phyloP scores from a whole-genome alignment of 2,329 filamentous ascomycete genomes.

The Sporothrix curviconia region DNA sequence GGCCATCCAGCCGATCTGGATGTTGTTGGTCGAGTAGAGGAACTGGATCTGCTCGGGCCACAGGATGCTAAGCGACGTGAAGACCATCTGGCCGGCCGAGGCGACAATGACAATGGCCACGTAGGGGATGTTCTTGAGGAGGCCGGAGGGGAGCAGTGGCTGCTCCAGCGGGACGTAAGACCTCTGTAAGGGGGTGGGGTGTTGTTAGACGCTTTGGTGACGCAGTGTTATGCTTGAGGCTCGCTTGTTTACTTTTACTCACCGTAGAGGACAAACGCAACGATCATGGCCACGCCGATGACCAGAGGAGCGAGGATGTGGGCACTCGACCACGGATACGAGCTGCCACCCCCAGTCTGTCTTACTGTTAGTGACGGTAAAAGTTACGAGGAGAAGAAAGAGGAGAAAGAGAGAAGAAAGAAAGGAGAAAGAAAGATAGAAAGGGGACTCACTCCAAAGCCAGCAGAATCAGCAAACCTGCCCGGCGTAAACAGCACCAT shows the following conservation, averaged over 20 bases:
- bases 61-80: conserved; percentile 31
- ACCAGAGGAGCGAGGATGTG: conserved; percentile 27
- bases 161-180: conserved; percentile 25
- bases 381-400: background rate
- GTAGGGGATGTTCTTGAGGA: conserved; percentile 27
- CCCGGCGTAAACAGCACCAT: conserved; percentile 40
- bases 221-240: too few species aligned
- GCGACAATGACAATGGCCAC: conserved; percentile 29
- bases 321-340: conserved; percentile 37
- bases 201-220: too few species aligned
- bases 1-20: conserved; percentile 10
- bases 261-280: conserved; percentile 24
- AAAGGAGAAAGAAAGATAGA: too few species aligned
- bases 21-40: conserved; percentile 20
- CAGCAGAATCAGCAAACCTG: conserved; percentile 39
- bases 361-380: background rate
- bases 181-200: too few species aligned
- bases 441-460: conserved; percentile 33
- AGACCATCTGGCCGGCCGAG: conserved; percentile 31
- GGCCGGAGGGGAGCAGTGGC: conserved; percentile 31
- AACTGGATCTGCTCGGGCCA: conserved; percentile 31
- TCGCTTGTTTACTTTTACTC: too few species aligned
- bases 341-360: conserved; percentile 33
- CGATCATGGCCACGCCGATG: conserved; percentile 21
- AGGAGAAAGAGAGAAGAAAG: background rate